These are phyloP conservation scores for Oxalis stricta DNA, from an alignment of 441 rosid species.

Conservation along the genomic window DNA sequence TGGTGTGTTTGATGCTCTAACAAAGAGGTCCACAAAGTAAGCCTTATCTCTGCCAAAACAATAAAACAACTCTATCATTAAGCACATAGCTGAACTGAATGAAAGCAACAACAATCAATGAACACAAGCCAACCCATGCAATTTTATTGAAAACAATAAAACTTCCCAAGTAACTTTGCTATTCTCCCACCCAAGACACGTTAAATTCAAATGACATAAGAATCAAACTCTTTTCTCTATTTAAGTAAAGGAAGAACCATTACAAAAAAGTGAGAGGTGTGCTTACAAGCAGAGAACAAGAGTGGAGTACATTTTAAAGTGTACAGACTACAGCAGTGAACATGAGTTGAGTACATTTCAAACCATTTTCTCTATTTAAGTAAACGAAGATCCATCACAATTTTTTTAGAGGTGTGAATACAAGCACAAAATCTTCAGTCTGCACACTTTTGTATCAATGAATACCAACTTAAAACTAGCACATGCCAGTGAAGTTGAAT, in stretches of 20 bases:
- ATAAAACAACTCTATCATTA: conserved; percentile 3
- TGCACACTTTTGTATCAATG: background rate
- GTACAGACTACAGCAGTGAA: background rate
- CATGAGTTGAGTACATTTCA: no score
- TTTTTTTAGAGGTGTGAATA: no score
- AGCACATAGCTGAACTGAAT: conserved; percentile 2
- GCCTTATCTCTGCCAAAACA: conserved; percentile 66
- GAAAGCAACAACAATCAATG: background rate
- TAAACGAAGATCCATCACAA: no score
- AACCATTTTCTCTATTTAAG: background rate
- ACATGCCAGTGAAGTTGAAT: background rate
- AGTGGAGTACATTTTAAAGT: background rate
- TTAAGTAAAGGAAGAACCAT: background rate
- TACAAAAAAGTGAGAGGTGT: background rate
- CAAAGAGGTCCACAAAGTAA: conserved; percentile 89
- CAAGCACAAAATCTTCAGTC: no score
- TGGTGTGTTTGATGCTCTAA: conserved; percentile 87
- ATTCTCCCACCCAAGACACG: no score
- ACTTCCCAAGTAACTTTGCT: no score
- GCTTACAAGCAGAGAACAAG: background rate
- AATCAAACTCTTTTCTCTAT: no score
- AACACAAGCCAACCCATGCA: no score
- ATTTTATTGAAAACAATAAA: no score
- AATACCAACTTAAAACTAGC: background rate
- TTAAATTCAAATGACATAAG: no score